Evolutionary conservation across 306 rosid species (phyloP).

Genomic region (Corylus heterophylla): DNA sequence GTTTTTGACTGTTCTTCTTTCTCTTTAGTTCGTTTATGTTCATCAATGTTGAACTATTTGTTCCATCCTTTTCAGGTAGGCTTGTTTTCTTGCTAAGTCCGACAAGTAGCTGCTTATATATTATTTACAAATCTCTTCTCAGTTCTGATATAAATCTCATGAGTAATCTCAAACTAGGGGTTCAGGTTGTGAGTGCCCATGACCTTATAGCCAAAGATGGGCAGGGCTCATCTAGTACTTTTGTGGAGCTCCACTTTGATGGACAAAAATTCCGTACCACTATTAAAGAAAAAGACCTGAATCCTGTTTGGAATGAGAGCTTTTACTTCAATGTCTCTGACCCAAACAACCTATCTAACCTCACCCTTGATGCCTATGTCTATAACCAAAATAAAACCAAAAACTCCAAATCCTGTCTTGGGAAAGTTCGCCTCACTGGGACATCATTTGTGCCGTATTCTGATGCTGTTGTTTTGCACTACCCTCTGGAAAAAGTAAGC

Average conservation of each 20-base stretch:
- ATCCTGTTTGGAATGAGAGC: conserved; percentile 83
- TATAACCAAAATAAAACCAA: conserved; percentile 47
- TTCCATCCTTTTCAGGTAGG: conserved; percentile 38
- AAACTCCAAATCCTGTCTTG: conserved; percentile 49
- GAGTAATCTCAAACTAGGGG: conserved; percentile 74
- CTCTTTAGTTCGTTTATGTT: background rate
- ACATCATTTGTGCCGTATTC: conserved; percentile 80
- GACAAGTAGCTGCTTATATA: conserved; percentile 19
- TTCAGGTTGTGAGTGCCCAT: conserved; percentile 80
- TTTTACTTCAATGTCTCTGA: conserved; percentile 84
- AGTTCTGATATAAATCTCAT: conserved; percentile 32
- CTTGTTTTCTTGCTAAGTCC: conserved; percentile 13
- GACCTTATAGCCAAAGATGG: conserved; percentile 85
- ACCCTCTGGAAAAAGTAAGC: conserved; percentile 72
- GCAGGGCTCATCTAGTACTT: conserved; percentile 61
- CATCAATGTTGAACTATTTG: conserved; percentile 1
- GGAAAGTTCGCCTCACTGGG: conserved; percentile 74
- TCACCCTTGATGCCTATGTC: conserved; percentile 61
- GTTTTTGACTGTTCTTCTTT: background rate
- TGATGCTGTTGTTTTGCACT: conserved; percentile 80
- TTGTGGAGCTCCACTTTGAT: conserved; percentile 86
- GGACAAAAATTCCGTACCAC: conserved; percentile 71
- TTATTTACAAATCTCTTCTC: background rate
- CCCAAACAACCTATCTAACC: conserved; percentile 53
- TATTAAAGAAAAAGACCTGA: conserved; percentile 64